These are phyloP conservation scores for Alternaria novae-zelandiae DNA, from an alignment of 2,329 filamentous ascomycete genomes.

Conservation along the genomic window DNA sequence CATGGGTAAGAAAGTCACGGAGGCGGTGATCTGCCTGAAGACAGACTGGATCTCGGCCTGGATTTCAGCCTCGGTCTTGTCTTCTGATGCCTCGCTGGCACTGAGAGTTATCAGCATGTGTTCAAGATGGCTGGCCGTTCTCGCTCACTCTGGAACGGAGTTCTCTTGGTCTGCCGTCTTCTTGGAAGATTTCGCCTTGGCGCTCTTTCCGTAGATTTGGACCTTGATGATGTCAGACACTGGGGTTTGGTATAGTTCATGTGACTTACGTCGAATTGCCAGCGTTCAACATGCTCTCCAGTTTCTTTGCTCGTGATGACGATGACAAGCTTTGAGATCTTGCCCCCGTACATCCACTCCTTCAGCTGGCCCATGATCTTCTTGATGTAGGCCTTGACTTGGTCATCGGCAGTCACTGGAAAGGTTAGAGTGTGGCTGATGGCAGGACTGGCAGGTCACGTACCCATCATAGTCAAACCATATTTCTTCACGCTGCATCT, in stretches of 20 bases:
- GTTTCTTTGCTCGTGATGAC: slow-evolving; percentile 98
- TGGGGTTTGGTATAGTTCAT: slow-evolving; percentile 38
- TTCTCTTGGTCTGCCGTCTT: slow-evolving; percentile 74
- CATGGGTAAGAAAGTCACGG: slow-evolving; percentile 94
- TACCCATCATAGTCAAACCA: slow-evolving; percentile 94
- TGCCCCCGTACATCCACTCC: slow-evolving; percentile 96
- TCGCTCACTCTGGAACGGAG: slow-evolving; percentile 58
- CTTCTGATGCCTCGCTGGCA: slow-evolving; percentile 48
- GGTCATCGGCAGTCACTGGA: slow-evolving; percentile 88
- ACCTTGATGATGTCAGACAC: slow-evolving; percentile 52
- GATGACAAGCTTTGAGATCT: slow-evolving; percentile 96
- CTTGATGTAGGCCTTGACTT: slow-evolving; percentile 98
- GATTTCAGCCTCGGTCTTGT: slow-evolving; percentile 93
- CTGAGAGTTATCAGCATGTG: slow-evolving; percentile 32
- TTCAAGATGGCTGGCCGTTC: neutral
- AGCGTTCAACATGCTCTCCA: slow-evolving; percentile 92
- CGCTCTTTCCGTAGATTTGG: slow-evolving; percentile 62
- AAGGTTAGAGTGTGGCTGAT: slow-evolving; percentile 19
- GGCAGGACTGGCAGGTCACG: slow-evolving; percentile 23
- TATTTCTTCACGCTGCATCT: slow-evolving; percentile 86
- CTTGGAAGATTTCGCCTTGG: slow-evolving; percentile 58
- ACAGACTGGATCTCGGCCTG: slow-evolving; percentile 95
- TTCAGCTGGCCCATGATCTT: slow-evolving; percentile 98
- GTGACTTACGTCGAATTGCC: slow-evolving; percentile 86
- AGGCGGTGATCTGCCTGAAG: slow-evolving; percentile 97